Evolutionary conservation across 805 yeast species (phyloP).

Genomic region (Candida xyloterini): DNA sequence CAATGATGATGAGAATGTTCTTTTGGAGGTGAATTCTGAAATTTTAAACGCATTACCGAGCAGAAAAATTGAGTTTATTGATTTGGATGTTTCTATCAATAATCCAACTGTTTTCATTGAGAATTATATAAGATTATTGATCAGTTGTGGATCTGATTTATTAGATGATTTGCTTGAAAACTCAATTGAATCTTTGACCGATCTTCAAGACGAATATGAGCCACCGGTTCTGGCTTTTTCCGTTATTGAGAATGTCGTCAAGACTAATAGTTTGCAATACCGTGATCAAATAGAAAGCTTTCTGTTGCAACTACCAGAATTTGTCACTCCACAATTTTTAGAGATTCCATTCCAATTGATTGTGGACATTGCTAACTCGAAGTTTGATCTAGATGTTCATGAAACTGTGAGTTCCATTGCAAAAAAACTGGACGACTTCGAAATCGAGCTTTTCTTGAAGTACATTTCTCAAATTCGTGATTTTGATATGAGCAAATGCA

Average conservation of each 20-base stretch:
- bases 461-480: slow-evolving; percentile 14
- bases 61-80: slow-evolving; percentile 16
- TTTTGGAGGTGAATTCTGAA: slow-evolving; percentile 23
- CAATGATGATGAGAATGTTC: slow-evolving; percentile 19
- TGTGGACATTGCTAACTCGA: slow-evolving; percentile 25
- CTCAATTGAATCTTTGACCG: slow-evolving; percentile 28
- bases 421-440: slow-evolving; percentile 26
- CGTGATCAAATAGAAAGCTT: slow-evolving; percentile 32
- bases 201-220: slow-evolving; percentile 17
- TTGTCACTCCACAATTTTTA: slow-evolving; percentile 30
- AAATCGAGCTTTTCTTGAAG: slow-evolving; percentile 10
- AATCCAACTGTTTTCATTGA: slow-evolving; percentile 21
- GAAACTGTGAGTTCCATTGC: slow-evolving; percentile 36
- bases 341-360: slow-evolving; percentile 35
- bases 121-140: slow-evolving; percentile 24
- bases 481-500: slow-evolving; percentile 23
- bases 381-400: slow-evolving; percentile 25
- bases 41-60: slow-evolving; percentile 26
- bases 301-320: slow-evolving; percentile 34
- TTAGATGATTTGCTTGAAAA: slow-evolving; percentile 22
- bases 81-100: slow-evolving; percentile 9
- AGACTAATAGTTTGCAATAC: slow-evolving; percentile 20
- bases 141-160: slow-evolving; percentile 17
- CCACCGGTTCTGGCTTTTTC: slow-evolving; percentile 27
- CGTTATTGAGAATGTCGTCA: slow-evolving; percentile 30